Evolutionary conservation across 2,329 filamentous ascomycete species (phyloP), one percentile per base, ranked within the genome.

Genomic region (Arachnomyces sp.): DNA sequence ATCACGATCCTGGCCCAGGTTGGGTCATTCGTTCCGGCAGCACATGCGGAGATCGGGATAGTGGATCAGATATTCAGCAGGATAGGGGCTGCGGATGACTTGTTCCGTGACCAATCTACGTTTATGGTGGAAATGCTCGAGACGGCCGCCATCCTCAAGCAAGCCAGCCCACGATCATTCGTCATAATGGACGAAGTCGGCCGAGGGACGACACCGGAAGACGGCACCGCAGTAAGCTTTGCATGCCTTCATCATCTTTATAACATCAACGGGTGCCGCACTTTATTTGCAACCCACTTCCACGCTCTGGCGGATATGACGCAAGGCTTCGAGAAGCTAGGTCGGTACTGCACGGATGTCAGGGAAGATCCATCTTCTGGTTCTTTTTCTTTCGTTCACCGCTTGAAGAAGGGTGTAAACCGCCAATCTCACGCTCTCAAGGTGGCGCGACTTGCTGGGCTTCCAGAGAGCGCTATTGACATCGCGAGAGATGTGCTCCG

Each of bases 121-220:
- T 98, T 98, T 64, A 96, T 98, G 92, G 87, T 96, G 1, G 92
- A 98, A 67, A 98, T 98, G 92, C 75, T 95, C 2, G 92, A 98
- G 65, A 95, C 92, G 14, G 89, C 90, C 2, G 75, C 84, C 17
- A 98, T 98, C 39, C 73, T 98, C 38, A 85, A 83, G 45, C 75
- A 85, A 50, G 90, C 92, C 0, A 96, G 90, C 1, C 67, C 80
- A 1, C 75, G 82, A 16, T 92, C 84, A 0, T 93, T 98, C 53
- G 90, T 92, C 45, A 90, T 98, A 61, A 96, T 98, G 90, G 92
- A 98, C 61, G 92, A 98, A 68, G 86, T 98, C 29, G 92, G 92
- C 1, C 76, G 92, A 35, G 92, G 92, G 7, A 98, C 93, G 0
- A 95, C 92, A 14, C 88, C 90, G 0, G 84, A 90, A 54, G 92